These are phyloP conservation scores for Dichotomocladium elegans DNA, from an alignment of 371 early-diverging fungal species.

Conservation along the genomic window DNA sequence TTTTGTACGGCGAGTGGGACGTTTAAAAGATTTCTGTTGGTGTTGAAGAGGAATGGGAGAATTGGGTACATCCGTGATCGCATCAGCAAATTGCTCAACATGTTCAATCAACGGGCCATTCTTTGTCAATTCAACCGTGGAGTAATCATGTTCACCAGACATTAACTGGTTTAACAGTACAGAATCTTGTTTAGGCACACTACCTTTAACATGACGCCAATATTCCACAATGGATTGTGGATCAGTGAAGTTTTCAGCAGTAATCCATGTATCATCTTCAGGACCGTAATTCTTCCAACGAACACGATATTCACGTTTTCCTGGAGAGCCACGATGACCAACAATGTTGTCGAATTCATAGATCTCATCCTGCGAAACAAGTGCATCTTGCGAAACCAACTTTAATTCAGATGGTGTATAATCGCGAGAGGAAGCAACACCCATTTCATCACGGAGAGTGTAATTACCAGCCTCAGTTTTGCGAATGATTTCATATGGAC, in stretches of 20 bases:
- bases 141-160: too few species aligned
- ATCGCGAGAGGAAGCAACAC: slow-evolving; percentile 1
- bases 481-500: neutral
- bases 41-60: too few species aligned
- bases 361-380: neutral
- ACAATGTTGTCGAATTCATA: slow-evolving; percentile 2
- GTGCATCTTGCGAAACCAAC: slow-evolving; percentile 8
- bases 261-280: slow-evolving; percentile 6
- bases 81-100: too few species aligned
- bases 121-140: too few species aligned
- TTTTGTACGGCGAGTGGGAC: too few species aligned
- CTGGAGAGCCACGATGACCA: neutral
- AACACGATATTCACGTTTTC: slow-evolving; percentile 4
- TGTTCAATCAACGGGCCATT: too few species aligned
- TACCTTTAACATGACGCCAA: too few species aligned
- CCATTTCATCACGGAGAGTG: slow-evolving; percentile 7
- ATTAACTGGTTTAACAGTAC: too few species aligned
- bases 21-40: too few species aligned
- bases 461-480: slow-evolving; percentile 11
- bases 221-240: neutral
- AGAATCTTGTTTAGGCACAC: too few species aligned
- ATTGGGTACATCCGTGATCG: too few species aligned
- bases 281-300: slow-evolving; percentile 12
- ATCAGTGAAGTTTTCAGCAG: slow-evolving; percentile 6
- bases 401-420: slow-evolving; percentile 15